Evolutionary conservation across 768 basidiomycete species (phyloP).

Genomic region (Xerocomellus amylosporus): DNA sequence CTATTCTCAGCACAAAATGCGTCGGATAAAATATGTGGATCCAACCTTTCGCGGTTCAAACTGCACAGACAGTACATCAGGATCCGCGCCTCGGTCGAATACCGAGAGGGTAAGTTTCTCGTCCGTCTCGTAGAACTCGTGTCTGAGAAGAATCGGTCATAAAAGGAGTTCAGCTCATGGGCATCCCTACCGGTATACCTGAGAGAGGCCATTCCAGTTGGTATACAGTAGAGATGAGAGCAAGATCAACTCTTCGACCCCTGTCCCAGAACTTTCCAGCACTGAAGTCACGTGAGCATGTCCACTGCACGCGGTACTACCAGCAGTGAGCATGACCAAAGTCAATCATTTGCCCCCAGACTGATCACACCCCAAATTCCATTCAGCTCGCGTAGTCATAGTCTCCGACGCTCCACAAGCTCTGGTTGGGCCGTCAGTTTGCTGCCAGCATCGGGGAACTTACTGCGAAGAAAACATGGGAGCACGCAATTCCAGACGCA

Average conservation of each 20-base stretch:
- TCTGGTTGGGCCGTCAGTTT: too few relatives aligned
- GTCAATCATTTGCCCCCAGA: too few relatives aligned
- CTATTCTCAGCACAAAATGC: constrained; percentile 1
- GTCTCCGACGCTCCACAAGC: too few relatives aligned
- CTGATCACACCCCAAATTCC: too few relatives aligned
- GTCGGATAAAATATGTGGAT: constrained; percentile 3
- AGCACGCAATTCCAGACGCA: too few relatives aligned
- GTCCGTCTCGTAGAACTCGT: constrained; percentile 89
- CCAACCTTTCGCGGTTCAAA: constrained; percentile 68
- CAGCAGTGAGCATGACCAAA: too few relatives aligned
- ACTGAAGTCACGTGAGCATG: constrained; percentile 24
- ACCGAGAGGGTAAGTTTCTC: constrained; percentile 69
- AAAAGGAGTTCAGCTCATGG: background rate
- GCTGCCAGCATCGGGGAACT: too few relatives aligned
- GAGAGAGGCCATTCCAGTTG: constrained; percentile 23
- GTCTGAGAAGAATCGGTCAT: constrained; percentile 39
- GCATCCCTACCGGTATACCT: constrained; percentile 20
- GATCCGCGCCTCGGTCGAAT: constrained; percentile 76
- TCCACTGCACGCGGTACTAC: too few relatives aligned
- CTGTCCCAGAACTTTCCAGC: constrained; percentile 28
- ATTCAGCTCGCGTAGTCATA: too few relatives aligned
- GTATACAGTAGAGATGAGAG: background rate
- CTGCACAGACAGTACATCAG: constrained; percentile 54
- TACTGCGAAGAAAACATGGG: too few relatives aligned
- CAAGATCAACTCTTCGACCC: background rate